A percentile compares a stretch with the other conserved stretches of the same genome.
These are phyloP conservation scores for Gaeumannomyces sp. DNA, from an alignment of 2,329 filamentous ascomycete species.

Conservation along the genomic window DNA sequence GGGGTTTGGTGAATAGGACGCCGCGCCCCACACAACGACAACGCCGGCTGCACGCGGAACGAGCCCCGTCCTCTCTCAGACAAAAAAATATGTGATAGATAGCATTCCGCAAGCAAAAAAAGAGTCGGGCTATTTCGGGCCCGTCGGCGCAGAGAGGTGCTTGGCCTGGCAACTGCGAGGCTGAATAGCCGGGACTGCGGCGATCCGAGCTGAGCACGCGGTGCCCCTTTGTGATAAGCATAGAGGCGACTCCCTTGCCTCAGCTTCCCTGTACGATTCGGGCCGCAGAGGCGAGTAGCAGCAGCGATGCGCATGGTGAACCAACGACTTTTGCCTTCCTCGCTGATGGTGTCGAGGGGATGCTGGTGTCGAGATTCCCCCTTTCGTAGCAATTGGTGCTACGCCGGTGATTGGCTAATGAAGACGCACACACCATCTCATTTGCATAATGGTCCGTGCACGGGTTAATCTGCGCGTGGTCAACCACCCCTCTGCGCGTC, in stretches of 20 bases:
- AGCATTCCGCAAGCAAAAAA: not conserved
- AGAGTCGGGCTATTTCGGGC: not conserved
- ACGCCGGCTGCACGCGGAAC: not conserved
- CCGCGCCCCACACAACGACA: not conserved
- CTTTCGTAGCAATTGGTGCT: not conserved
- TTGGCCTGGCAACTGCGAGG: not conserved
- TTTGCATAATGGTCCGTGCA: not conserved
- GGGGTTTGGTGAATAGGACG: slow-evolving; percentile 12
- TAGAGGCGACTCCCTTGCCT: not conserved
- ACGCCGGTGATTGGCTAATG: not conserved
- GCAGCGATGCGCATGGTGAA: not conserved
- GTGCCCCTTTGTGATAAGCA: not conserved
- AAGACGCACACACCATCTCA: not conserved
- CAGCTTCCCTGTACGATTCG: not conserved
- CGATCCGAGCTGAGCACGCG: not conserved
- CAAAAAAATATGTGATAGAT: not conserved
- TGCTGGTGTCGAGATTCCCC: not conserved
- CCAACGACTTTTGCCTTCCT: not conserved
- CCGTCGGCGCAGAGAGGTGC: not conserved
- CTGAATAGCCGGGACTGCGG: not conserved
- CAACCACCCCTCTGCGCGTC: not conserved
- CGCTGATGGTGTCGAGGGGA: too few relatives aligned
- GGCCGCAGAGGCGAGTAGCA: too few relatives aligned
- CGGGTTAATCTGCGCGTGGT: not conserved
- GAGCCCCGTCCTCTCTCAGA: not conserved